Conservation (phyloP, 2,329 filamentous ascomycete species). For the Meredithiella fracta region DNA sequence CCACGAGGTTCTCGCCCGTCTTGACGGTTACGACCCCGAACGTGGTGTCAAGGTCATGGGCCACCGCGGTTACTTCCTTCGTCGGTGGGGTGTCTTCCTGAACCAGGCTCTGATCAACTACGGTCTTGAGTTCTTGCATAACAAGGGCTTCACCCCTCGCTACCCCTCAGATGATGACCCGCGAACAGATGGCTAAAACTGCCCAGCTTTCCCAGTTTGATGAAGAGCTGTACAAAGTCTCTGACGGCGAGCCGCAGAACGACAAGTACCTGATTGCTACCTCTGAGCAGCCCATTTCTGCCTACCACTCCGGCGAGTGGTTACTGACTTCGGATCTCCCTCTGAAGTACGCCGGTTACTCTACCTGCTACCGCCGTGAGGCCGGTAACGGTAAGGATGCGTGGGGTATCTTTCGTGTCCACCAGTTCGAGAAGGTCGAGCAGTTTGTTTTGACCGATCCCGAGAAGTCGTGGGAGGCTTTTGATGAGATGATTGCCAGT, state of each 20-base stretch:
- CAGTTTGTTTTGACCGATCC: slow-evolving; percentile 71
- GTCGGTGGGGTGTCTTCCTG: slow-evolving; percentile 74
- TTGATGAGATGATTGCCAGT: slow-evolving; percentile 79
- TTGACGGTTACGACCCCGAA: slow-evolving; percentile 87
- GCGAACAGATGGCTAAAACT: slow-evolving; percentile 94
- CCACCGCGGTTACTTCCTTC: slow-evolving; percentile 85
- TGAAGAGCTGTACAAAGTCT: slow-evolving; percentile 94
- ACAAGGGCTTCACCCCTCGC: slow-evolving; percentile 73
- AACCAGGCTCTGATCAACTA: slow-evolving; percentile 89
- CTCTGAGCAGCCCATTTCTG: slow-evolving; percentile 87
- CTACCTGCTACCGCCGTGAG: slow-evolving; percentile 90
- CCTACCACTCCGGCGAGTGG: slow-evolving; percentile 89
- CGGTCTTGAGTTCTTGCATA: slow-evolving; percentile 71
- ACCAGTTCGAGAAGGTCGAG: slow-evolving; percentile 93
- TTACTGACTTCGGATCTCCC: slow-evolving; percentile 69
- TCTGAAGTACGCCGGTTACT: slow-evolving; percentile 84
- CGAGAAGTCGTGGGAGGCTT: slow-evolving; percentile 81
- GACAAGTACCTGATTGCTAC: slow-evolving; percentile 73
- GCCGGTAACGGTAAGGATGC: slow-evolving; percentile 79
- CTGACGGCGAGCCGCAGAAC: slow-evolving; percentile 67
- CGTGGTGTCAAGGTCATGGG: slow-evolving; percentile 88
- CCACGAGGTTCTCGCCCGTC: slow-evolving; percentile 75
- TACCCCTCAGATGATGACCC: slow-evolving; percentile 86
- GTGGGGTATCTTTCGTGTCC: slow-evolving; percentile 95
- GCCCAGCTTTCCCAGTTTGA: slow-evolving; percentile 95